These are phyloP conservation scores for Rhizophagus sp. DNA, from an alignment of 192 early-diverging fungal genomes.

Conservation along the genomic window DNA sequence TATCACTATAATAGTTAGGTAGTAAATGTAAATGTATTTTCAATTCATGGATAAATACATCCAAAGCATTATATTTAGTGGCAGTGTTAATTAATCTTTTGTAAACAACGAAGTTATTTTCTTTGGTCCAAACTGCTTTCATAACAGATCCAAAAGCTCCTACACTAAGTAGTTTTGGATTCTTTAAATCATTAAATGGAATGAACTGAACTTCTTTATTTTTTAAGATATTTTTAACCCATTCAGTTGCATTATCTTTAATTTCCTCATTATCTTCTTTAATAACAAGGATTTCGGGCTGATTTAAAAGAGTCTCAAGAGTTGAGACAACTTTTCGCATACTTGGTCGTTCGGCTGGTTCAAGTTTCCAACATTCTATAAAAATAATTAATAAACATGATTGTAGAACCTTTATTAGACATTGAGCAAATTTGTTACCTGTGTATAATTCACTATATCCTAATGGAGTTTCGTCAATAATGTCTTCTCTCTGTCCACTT, in stretches of 20 bases:
- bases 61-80: background rate
- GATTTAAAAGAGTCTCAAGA: too few species aligned
- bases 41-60: background rate
- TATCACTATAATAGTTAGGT: background rate
- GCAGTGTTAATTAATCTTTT: background rate
- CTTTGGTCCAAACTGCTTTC: background rate
- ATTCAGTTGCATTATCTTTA: background rate
- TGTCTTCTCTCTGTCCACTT: too few species aligned
- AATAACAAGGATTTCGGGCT: too few species aligned
- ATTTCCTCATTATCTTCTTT: too few species aligned
- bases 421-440: too few species aligned
- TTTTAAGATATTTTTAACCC: background rate
- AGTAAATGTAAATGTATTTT: background rate
- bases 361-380: too few species aligned
- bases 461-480: too few species aligned
- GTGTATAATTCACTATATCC: too few species aligned
- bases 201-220: background rate
- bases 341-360: too few species aligned
- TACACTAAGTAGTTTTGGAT: background rate
- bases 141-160: background rate
- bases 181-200: background rate
- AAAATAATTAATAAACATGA: too few species aligned
- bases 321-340: too few species aligned
- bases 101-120: background rate
- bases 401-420: too few species aligned